Percentiles rank a stretch among this genome's conserved stretches.
phyloP scores from a whole-genome alignment of 164 flowering plant genomes.

The Taxillus chinensis region DNA sequence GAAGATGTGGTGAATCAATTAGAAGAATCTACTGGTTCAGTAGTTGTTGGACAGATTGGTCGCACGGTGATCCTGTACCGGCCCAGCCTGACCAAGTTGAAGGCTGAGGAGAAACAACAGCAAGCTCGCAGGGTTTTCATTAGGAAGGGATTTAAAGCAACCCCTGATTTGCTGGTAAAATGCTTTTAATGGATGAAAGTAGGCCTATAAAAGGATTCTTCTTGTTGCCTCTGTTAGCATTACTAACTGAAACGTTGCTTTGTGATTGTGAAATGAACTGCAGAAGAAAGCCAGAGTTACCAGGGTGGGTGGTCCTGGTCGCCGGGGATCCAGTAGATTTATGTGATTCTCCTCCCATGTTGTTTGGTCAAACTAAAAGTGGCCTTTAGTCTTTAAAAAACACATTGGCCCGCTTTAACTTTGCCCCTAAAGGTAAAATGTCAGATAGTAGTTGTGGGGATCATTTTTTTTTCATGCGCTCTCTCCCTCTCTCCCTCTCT shows the following conservation, averaged over 20 bases:
- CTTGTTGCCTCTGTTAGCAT: background rate
- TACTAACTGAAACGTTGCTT: background rate
- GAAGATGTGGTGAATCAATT: slow-evolving; percentile 64
- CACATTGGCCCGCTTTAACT: no score
- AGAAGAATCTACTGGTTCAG: slow-evolving; percentile 71
- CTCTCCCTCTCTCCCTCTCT: no score
- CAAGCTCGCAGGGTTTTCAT: slow-evolving; percentile 27
- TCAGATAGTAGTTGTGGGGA: no score
- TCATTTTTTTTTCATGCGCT: no score
- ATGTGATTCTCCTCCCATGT: no score
- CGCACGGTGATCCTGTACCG: slow-evolving; percentile 74
- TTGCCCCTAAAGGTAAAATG: no score
- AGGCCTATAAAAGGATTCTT: background rate
- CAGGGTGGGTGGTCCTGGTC: slow-evolving; percentile 30
- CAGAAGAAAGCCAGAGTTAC: slow-evolving; percentile 23
- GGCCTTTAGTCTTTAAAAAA: no score
- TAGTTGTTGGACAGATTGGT: slow-evolving; percentile 75
- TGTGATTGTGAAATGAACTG: slow-evolving; percentile 9
- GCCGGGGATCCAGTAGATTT: slow-evolving; percentile 36
- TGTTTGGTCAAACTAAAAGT: no score
- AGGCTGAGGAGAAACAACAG: slow-evolving; percentile 64
- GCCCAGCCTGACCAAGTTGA: slow-evolving; percentile 72
- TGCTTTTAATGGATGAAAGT: background rate
- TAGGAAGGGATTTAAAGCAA: slow-evolving; percentile 21
- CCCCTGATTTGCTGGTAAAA: slow-evolving; percentile 18